Evolutionary conservation across 1,139 yeast species (phyloP), one percentile per base, ranked within the genome.

Genomic region (Yamadazyma triangularis): DNA sequence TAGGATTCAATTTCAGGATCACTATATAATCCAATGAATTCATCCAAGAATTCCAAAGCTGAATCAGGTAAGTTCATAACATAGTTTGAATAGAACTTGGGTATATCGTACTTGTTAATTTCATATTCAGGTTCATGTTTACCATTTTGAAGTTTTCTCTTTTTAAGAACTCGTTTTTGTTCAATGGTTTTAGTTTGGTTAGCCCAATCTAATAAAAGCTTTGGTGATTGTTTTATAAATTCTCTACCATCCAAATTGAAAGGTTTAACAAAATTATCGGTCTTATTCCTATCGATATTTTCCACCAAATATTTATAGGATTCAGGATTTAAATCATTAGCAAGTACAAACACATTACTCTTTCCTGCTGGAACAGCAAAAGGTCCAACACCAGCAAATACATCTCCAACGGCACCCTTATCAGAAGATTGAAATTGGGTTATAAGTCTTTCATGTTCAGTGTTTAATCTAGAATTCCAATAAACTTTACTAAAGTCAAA

Each of bases 371-470:
- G 99, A 1, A 91, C 77, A 2, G 95, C 93, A 64, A 93, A 93
- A 3, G 99, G 99, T 0, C 99, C 99, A 2, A 93, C 98, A 23
- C 99, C 99, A 0, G 96, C 98, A 74, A 93, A 86, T 0, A 88
- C 97, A 62, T 93, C 99, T 43, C 88, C 87, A 0, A 93, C 86
- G 2, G 86, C 84, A 38, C 82, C 84, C 5, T 23, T 25, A 7
- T 21, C 7, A 8, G 79, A 71, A 2, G 72, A 64, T 39, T 71
- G 50, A 51, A 93, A 89, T 34, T 53, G 56, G 3, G 60, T 51
- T 8, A 91, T 80, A 29, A 93, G 60, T 36, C 97, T 66, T 32
- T 80, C 93, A 56, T 93, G 99, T 50, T 93, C 99, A 0, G 96
- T 84, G 46, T 88, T 93, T 33, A 93, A 66, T 44, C 98, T 73